These are phyloP conservation scores for Aspergillus texensis DNA, from an alignment of 2,329 filamentous ascomycete species.

Conservation along the genomic window DNA sequence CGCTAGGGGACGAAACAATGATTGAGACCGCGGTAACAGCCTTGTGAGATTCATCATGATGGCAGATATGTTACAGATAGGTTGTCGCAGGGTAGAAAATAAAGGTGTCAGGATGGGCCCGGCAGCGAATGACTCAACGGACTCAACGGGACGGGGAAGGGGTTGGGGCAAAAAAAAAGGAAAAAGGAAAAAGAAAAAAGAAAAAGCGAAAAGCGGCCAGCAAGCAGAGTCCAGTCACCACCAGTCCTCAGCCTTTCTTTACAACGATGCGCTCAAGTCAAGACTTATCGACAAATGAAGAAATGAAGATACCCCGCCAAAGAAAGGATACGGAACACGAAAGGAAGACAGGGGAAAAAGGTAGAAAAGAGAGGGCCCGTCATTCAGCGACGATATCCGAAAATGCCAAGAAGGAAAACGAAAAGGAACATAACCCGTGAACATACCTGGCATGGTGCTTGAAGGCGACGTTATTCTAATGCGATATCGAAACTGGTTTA, in stretches of 20 bases:
- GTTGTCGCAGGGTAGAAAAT: slow-evolving; percentile 8
- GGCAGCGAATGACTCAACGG: slow-evolving; percentile 5
- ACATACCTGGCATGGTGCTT: slow-evolving; percentile 9
- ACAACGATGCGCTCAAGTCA: not conserved
- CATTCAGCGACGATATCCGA: slow-evolving; percentile 9
- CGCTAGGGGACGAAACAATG: slow-evolving; percentile 17
- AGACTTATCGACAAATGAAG: not conserved
- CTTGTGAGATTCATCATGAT: slow-evolving; percentile 27
- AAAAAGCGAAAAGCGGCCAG: slow-evolving; percentile 7
- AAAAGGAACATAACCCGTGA: not conserved
- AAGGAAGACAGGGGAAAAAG: not conserved
- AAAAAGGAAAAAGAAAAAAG: slow-evolving; percentile 7
- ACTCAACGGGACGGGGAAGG: not conserved
- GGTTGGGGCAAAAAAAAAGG: not conserved
- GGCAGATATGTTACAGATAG: slow-evolving; percentile 11
- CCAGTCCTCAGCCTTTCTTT: not conserved
- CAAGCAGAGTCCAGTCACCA: not conserved
- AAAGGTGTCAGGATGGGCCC: not conserved
- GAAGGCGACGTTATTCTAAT: not conserved
- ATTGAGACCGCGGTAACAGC: slow-evolving; percentile 23
- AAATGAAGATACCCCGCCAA: not conserved
- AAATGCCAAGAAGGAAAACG: slow-evolving; percentile 13
- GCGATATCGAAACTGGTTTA: not conserved
- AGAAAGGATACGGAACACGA: slow-evolving; percentile 5
- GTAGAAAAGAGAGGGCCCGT: not conserved